Conservation (phyloP, 2,329 filamentous ascomycete genomes). For the Cytospora leucostoma region DNA sequence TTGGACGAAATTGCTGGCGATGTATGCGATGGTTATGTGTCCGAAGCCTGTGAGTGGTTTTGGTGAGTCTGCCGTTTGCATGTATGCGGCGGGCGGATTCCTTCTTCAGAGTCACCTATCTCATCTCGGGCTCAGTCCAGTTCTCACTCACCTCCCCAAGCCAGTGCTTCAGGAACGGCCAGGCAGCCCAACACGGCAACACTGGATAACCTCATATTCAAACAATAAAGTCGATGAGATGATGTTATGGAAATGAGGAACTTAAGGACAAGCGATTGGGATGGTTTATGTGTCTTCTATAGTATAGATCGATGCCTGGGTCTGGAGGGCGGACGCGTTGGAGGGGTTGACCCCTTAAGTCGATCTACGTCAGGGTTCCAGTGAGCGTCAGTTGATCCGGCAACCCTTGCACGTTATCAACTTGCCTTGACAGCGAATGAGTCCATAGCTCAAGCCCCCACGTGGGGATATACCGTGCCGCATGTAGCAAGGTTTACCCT, state of each 20-base stretch:
- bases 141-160: slow-evolving; percentile 45
- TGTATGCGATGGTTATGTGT: slow-evolving; percentile 65
- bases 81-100: not conserved
- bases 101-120: not conserved
- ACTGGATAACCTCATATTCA: slow-evolving; percentile 36
- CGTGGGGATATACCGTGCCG: no score
- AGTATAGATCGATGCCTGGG: not conserved
- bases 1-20: slow-evolving; percentile 62
- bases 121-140: slow-evolving; percentile 29
- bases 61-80: not conserved
- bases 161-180: slow-evolving; percentile 38
- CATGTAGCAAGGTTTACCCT: no score
- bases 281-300: not conserved
- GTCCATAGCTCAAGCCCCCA: no score
- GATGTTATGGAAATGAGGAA: not conserved
- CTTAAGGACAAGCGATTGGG: not conserved
- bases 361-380: slow-evolving; percentile 2
- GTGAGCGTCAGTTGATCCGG: no score
- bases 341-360: not conserved
- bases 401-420: no score
- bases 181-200: slow-evolving; percentile 35
- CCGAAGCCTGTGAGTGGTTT: slow-evolving; percentile 53
- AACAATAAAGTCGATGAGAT: not conserved
- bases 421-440: no score
- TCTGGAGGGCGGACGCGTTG: slow-evolving; percentile 3